Percentiles rank a stretch among this genome's conserved stretches.
Conservation (phyloP, 495 filamentous ascomycete genomes). For the Ascodesmis nigricans region DNA sequence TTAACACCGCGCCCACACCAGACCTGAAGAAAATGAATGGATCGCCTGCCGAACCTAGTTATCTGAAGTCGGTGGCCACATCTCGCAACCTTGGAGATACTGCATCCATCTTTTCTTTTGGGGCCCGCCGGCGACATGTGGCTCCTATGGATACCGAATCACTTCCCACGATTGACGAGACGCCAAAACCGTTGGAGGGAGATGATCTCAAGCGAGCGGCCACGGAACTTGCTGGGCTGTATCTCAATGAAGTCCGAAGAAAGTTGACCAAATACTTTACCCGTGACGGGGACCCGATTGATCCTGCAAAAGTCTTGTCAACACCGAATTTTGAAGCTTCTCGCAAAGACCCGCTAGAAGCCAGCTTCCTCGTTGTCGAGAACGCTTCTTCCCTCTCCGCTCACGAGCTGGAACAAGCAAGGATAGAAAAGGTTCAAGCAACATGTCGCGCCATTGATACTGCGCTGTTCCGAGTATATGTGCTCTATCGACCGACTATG, state of each 20-base stretch:
- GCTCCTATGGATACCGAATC: slow-evolving; percentile 11
- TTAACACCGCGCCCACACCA: no score
- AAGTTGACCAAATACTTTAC: slow-evolving; percentile 65
- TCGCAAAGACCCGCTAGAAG: slow-evolving; percentile 27
- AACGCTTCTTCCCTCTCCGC: slow-evolving; percentile 21
- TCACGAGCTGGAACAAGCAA: slow-evolving; percentile 34
- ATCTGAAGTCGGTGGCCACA: no score
- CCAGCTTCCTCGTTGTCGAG: slow-evolving; percentile 16
- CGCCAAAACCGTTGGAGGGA: slow-evolving; percentile 29
- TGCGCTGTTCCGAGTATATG: slow-evolving; percentile 77
- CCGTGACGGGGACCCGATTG: slow-evolving; percentile 33
- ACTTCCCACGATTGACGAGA: slow-evolving; percentile 12
- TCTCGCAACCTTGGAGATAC: no score
- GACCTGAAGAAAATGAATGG: slow-evolving; percentile 13
- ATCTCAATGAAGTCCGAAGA: slow-evolving; percentile 61
- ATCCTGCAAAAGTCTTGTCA: slow-evolving; percentile 3
- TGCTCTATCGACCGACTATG: slow-evolving; percentile 66
- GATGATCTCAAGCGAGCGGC: slow-evolving; percentile 65
- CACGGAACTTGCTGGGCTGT: slow-evolving; percentile 52
- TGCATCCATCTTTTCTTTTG: slow-evolving; percentile 19
- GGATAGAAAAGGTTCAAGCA: slow-evolving; percentile 43
- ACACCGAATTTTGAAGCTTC: slow-evolving; percentile 9
- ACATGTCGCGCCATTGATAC: slow-evolving; percentile 77
- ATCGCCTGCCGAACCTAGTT: slow-evolving; percentile 13
- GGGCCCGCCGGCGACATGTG: slow-evolving; percentile 7